phyloP scores from a whole-genome alignment of 768 basidiomycete species.

The Amanita phalloides region DNA sequence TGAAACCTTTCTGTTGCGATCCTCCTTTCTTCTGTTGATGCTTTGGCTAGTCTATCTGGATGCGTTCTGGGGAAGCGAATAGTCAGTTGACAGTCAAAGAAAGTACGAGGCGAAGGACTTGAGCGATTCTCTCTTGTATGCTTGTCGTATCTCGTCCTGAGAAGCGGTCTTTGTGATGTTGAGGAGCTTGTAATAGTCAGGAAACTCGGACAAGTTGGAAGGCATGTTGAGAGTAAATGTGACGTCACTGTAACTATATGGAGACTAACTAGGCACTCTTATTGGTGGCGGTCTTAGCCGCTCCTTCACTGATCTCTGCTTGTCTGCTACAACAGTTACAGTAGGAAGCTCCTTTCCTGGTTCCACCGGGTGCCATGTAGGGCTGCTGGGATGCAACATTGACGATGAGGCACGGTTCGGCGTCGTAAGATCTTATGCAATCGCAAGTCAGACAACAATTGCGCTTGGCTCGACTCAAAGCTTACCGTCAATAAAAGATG shows the following conservation, averaged over 20 bases:
- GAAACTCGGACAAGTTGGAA: constrained; percentile 58
- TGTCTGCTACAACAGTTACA: background rate
- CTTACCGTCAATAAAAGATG: constrained; percentile 56
- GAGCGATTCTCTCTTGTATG: constrained; percentile 73
- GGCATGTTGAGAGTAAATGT: constrained; percentile 6
- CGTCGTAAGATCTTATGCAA: constrained; percentile 5
- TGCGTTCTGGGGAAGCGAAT: constrained; percentile 51
- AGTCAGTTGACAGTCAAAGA: constrained; percentile 10
- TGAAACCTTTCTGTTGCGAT: constrained; percentile 80
- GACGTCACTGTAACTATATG: constrained; percentile 15
- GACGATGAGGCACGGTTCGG: background rate
- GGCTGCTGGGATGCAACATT: background rate
- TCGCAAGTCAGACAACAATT: constrained; percentile 7
- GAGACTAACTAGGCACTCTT: background rate
- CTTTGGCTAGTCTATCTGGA: constrained; percentile 73
- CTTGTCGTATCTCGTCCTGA: constrained; percentile 61
- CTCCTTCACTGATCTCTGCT: constrained; percentile 4
- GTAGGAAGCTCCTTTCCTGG: background rate
- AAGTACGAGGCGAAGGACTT: constrained; percentile 27
- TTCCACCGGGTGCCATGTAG: background rate
- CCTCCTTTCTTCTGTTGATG: constrained; percentile 58
- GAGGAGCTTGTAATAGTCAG: constrained; percentile 71
- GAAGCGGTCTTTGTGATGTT: constrained; percentile 44
- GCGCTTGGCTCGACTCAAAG: no score
- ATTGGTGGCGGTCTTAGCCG: constrained; percentile 8